Evolutionary conservation across 2,329 filamentous ascomycete species (phyloP), one percentile per base, ranked within the genome.

Genomic region (Fonsecaea monophora): DNA sequence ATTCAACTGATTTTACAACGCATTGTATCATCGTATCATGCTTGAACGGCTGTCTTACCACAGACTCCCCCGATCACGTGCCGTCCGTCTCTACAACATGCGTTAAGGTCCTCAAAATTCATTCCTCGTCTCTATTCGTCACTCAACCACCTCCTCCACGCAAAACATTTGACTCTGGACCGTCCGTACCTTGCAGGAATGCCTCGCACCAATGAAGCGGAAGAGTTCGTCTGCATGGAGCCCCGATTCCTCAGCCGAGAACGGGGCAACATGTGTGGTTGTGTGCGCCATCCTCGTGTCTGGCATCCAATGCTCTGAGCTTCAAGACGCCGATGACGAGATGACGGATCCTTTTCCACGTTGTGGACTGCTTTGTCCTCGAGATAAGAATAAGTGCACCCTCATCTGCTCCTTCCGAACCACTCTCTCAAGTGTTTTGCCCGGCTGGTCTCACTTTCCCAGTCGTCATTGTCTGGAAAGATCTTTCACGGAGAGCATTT

Each of bases 21-120:
- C 45, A 50, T 2, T 25, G 25, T 25, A 25, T 25, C 25, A 25
- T 50, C 45, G 45, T 50, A 50, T 50, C 7, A 9, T 50, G n/a
- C 45, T 50, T 25, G 18, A 21, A 21, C 8, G 45, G 10, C 45
- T 25, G 25, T 25, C 25, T 25, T 25, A 25, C 25, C 25, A 25
- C 25, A 25, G 25, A 25, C 25, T 2, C 1, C 6, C 18, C 45
- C 4, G 18, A 21, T 50, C 45, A 50, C 45, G 45, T 50, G 45
- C 25, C 9, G 5, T 21, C 3, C 3, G 10, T 9, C 21, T 13
- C 12, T 10, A 21, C 7, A 9, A 50, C 3, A 21, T 25, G 1
- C 15, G 38, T 66, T 60, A 66, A 66, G 64, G 64, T 66, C 64
- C 64, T 66, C 64, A 62, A 64, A 48, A 48, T 50, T 50, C 30